phyloP scores from a whole-genome alignment of 2,329 filamentous ascomycete species.

The Fusarium sp. region DNA sequence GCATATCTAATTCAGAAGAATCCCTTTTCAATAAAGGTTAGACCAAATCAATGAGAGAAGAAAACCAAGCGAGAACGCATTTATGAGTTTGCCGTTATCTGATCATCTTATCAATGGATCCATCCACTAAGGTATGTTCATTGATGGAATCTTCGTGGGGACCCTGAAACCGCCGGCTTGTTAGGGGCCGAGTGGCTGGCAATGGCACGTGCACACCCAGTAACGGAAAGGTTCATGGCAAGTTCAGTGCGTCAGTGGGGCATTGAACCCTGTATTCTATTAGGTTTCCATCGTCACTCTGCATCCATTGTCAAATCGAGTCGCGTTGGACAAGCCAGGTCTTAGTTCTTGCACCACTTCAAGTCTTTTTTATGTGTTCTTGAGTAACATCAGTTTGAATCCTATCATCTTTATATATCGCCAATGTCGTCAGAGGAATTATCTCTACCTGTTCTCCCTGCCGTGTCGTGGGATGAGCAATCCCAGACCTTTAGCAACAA shows the following conservation, averaged over 20 bases:
- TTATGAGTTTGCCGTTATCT: slow-evolving; percentile 23
- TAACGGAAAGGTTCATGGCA: slow-evolving; percentile 27
- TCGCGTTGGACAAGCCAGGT: slow-evolving; percentile 26
- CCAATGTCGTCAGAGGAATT: slow-evolving; percentile 56
- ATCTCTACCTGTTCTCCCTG: slow-evolving; percentile 55
- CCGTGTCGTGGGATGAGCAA: slow-evolving; percentile 54
- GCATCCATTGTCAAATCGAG: slow-evolving; percentile 18
- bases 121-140: background rate
- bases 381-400: slow-evolving; percentile 7
- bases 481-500: slow-evolving; percentile 55
- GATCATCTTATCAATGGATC: slow-evolving; percentile 39
- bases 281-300: slow-evolving; percentile 35
- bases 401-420: background rate
- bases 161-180: slow-evolving; percentile 32
- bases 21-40: background rate
- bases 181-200: slow-evolving; percentile 24
- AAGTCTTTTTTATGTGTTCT: slow-evolving; percentile 12
- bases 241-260: slow-evolving; percentile 37
- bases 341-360: slow-evolving; percentile 15
- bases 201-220: slow-evolving; percentile 42
- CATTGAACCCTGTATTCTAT: slow-evolving; percentile 35
- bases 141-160: slow-evolving; percentile 4
- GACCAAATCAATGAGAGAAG: background rate
- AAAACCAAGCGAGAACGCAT: background rate
- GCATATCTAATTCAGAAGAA: background rate